Percentiles rank a stretch among this genome's conserved stretches.
Conservation (phyloP, 768 basidiomycete species). For the Boletus speciosus region DNA sequence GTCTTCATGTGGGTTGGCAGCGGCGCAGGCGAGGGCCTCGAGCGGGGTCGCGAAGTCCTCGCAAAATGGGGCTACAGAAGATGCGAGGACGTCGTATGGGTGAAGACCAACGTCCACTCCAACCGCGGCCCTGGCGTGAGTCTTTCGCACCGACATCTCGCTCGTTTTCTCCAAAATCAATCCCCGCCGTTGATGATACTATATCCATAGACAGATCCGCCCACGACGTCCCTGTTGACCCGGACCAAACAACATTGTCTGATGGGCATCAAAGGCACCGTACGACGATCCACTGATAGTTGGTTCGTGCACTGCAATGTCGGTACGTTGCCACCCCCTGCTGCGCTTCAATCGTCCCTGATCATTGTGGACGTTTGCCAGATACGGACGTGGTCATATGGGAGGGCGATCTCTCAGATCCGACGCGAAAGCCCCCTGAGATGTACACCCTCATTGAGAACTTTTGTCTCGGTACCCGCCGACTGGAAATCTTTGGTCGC, state of each 20-base stretch:
- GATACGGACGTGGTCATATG: constrained; percentile 97
- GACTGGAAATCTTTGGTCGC: constrained; percentile 86
- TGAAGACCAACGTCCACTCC: constrained; percentile 78
- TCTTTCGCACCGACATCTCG: constrained; percentile 13
- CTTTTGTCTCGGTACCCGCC: constrained; percentile 90
- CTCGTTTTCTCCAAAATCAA: neutral
- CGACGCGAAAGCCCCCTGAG: constrained; percentile 87
- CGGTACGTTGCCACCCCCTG: constrained; percentile 47
- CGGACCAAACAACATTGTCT: constrained; percentile 95
- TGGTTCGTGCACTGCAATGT: constrained; percentile 99
- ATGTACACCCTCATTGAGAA: constrained; percentile 96
- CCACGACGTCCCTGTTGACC: constrained; percentile 81
- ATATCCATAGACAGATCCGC: constrained; percentile 65
- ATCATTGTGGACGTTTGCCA: constrained; percentile 24
- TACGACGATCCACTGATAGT: constrained; percentile 88
- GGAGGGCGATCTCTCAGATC: constrained; percentile 87
- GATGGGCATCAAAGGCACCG: constrained; percentile 96
- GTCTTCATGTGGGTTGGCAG: constrained; percentile 95
- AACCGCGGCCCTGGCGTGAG: constrained; percentile 76
- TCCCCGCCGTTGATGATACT: neutral
- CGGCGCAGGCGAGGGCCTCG: constrained; percentile 86
- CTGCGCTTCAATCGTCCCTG: neutral
- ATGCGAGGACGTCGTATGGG: constrained; percentile 99
- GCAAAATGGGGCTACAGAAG: constrained; percentile 93
- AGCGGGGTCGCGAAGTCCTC: constrained; percentile 85